Percentiles rank a stretch among this genome's conserved stretches.
Conservation (phyloP, 768 basidiomycete species). For the Daedaleopsis nitida region DNA sequence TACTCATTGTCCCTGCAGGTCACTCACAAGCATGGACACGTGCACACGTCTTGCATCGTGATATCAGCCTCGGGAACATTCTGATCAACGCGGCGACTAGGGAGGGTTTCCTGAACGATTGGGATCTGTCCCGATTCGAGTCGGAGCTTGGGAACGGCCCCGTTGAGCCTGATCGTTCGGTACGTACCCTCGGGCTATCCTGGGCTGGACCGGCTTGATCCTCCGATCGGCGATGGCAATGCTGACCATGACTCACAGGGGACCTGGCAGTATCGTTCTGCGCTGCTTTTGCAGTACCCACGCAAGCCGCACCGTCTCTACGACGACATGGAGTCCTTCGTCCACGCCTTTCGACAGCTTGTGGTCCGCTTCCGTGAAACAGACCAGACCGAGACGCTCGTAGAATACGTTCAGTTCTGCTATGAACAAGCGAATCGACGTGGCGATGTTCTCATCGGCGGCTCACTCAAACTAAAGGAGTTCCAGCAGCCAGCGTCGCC, state of each 20-base stretch:
- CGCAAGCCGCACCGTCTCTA: neutral
- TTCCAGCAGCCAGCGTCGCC: no score
- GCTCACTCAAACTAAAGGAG: neutral
- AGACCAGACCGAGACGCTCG: neutral
- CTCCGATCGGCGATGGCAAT: no score
- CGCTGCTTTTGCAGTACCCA: neutral
- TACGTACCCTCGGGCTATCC: neutral
- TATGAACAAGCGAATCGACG: neutral
- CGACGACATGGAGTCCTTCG: conserved; percentile 7
- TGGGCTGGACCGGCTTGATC: neutral
- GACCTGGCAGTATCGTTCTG: conserved; percentile 1
- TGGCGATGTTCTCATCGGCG: neutral
- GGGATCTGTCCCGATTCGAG: neutral
- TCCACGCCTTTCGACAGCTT: neutral
- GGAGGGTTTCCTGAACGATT: neutral
- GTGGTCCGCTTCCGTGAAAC: neutral
- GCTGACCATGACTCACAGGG: neutral
- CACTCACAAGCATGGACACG: neutral
- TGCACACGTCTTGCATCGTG: neutral
- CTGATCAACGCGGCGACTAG: neutral
- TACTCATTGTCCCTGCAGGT: neutral
- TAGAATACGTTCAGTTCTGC: no score
- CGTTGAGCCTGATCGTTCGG: neutral
- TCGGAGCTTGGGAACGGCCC: neutral
- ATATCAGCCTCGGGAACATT: neutral